phyloP scores from a whole-genome alignment of 164 flowering plant species.

The Houttuynia cordata region DNA sequence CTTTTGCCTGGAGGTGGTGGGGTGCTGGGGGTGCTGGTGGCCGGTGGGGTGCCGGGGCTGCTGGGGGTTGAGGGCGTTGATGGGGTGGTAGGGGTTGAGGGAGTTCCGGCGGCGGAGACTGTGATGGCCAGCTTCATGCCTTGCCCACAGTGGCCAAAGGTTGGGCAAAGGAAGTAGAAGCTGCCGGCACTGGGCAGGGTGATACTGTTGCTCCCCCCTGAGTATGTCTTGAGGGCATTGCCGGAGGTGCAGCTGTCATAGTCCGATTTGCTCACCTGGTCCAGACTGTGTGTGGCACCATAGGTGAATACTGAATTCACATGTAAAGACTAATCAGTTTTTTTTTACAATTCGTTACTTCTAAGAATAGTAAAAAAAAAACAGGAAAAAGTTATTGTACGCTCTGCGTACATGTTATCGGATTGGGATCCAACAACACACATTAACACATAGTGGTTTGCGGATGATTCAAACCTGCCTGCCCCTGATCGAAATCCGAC shows the following conservation, averaged over 20 bases:
- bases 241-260: conserved; percentile 5
- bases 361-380: too few relatives aligned
- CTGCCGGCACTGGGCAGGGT: conserved; percentile 2
- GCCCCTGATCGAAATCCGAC: too few relatives aligned
- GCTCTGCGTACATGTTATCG: too few relatives aligned
- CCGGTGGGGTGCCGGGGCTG: too few relatives aligned
- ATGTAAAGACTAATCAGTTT: background rate
- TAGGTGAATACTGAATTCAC: conserved; percentile 7
- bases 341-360: too few relatives aligned
- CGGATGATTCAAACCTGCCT: too few relatives aligned
- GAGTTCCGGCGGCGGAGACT: background rate
- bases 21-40: too few relatives aligned
- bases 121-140: conserved; percentile 9
- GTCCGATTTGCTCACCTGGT: conserved; percentile 3
- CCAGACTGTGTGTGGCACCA: conserved; percentile 4
- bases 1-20: background rate
- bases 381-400: too few relatives aligned
- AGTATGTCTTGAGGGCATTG: conserved; percentile 2
- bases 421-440: too few relatives aligned
- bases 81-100: background rate
- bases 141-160: conserved; percentile 5
- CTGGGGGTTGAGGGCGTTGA: too few relatives aligned
- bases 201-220: background rate
- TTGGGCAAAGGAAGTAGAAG: conserved; percentile 9
- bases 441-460: too few relatives aligned